Evolutionary conservation across 371 early-diverging fungal genomes (phyloP), one percentile per base, ranked within the genome.

Genomic region (Mortierella sp.): DNA sequence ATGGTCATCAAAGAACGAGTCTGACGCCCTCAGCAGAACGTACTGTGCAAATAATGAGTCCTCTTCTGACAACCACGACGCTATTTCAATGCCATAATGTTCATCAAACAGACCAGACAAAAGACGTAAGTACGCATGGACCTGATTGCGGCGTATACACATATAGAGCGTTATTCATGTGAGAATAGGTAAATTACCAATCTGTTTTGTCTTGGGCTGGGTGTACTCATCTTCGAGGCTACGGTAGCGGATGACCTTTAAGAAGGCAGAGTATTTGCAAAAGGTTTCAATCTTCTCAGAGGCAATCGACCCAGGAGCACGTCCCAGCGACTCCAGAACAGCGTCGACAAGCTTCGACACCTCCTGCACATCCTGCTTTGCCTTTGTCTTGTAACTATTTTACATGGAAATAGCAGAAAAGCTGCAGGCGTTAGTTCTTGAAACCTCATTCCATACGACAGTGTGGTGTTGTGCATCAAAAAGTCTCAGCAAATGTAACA

Each of bases 201-300:
- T 87, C 51, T 90, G 89, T 18, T 88, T 79, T 32, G 88, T 88
- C 75, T 87, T 87, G n/a, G 90, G 87, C 46, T 84, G 75, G 72
- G 60, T 60, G 78, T 89, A 88, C 75, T 95, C 95, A 6, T 93
- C 91, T 38, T 83, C 84, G 4, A 97, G 58, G 7, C 89, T 89
- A 3, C 93, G 88, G 76, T 94, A 95, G 41, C 94, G 90, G 70
- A 96, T 84, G 8, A 96, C 91, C 75, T 92, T 89, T 58, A 97
- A 81, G 56, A 89, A 89, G 6, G 91, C 89, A 5, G 96, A 93
- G 84, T 97, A 94, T 80, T 97, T 97, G 92, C 97, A 97, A 76
- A 96, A 97, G 14, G 88, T 83, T 58, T 95, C 95, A 72, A 97
- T 92, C 35, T 94, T 92, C 60, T 93, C 94, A n/a, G 88, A 74